phyloP scores from a whole-genome alignment of 306 rosid genomes.

The Citrullus amarus region DNA sequence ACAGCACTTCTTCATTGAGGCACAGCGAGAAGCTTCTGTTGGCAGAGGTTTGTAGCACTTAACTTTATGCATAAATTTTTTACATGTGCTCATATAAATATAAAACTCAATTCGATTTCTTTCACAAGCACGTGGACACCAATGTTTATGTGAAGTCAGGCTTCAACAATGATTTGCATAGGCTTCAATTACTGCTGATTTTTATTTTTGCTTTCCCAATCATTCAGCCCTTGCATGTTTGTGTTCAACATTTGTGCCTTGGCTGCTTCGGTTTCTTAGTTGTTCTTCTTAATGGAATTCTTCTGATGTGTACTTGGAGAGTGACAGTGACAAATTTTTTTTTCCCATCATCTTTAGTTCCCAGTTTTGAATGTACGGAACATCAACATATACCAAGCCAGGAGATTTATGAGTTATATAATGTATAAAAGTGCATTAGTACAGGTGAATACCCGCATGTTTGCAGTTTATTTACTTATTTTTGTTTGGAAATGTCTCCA shows the following conservation, averaged over 20 bases:
- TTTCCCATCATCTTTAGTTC: background rate
- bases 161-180: background rate
- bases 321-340: background rate
- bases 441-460: background rate
- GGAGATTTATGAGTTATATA: background rate
- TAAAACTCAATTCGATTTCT: background rate
- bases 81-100: background rate
- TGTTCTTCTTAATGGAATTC: background rate
- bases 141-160: background rate
- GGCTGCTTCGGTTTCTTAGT: background rate
- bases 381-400: background rate
- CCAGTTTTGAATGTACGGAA: background rate
- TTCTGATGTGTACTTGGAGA: background rate
- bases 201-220: background rate
- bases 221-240: background rate
- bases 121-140: background rate
- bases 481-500: slow-evolving; percentile 3
- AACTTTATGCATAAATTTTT: background rate
- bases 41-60: slow-evolving; percentile 52
- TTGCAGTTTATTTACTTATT: background rate
- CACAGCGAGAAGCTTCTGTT: slow-evolving; percentile 66
- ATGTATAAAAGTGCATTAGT: background rate
- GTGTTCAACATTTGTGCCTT: background rate
- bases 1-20: slow-evolving; percentile 77
- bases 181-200: background rate